These are phyloP conservation scores for Veloporphyrellus conicus DNA, from an alignment of 1,284 basidiomycete species.

Conservation along the genomic window DNA sequence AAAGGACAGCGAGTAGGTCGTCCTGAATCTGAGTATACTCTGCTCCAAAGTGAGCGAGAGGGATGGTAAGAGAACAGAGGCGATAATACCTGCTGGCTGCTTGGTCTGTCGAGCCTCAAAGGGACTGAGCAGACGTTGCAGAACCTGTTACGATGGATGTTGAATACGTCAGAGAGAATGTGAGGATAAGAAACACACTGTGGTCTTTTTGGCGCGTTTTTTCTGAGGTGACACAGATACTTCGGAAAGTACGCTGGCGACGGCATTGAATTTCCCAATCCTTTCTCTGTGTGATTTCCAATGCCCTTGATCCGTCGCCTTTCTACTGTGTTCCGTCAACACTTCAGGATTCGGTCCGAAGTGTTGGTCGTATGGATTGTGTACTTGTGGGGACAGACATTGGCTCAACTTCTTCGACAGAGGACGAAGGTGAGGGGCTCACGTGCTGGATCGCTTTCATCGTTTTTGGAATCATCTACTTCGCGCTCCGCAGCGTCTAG, in stretches of 20 bases:
- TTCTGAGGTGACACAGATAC: slow-evolving; percentile 25
- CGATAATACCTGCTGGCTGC: slow-evolving; percentile 46
- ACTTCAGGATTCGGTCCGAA: slow-evolving; percentile 54
- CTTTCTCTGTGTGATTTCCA: slow-evolving; percentile 50
- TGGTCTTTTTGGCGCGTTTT: slow-evolving; percentile 29
- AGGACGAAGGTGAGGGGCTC: slow-evolving; percentile 4
- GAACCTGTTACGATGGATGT: slow-evolving; percentile 42
- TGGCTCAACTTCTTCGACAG: neutral
- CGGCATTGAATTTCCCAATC: slow-evolving; percentile 48
- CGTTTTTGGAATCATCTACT: slow-evolving; percentile 9
- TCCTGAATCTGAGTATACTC: slow-evolving; percentile 57
- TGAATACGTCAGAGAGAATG: neutral
- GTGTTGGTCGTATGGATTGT: slow-evolving; percentile 57
- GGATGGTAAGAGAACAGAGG: neutral
- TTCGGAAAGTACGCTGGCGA: slow-evolving; percentile 49
- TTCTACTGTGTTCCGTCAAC: slow-evolving; percentile 46
- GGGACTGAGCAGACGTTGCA: slow-evolving; percentile 54
- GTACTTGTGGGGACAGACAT: slow-evolving; percentile 19
- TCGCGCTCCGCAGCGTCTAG: slow-evolving; percentile 15
- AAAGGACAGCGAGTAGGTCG: slow-evolving; percentile 59
- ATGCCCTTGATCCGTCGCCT: slow-evolving; percentile 44
- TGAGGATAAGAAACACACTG: slow-evolving; percentile 20
- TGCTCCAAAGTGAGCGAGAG: slow-evolving; percentile 30
- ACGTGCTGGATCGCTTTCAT: slow-evolving; percentile 28
- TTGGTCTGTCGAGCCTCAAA: slow-evolving; percentile 53